phyloP scores from a whole-genome alignment of 2,329 filamentous ascomycete species.

The Colletotrichum agaves region DNA sequence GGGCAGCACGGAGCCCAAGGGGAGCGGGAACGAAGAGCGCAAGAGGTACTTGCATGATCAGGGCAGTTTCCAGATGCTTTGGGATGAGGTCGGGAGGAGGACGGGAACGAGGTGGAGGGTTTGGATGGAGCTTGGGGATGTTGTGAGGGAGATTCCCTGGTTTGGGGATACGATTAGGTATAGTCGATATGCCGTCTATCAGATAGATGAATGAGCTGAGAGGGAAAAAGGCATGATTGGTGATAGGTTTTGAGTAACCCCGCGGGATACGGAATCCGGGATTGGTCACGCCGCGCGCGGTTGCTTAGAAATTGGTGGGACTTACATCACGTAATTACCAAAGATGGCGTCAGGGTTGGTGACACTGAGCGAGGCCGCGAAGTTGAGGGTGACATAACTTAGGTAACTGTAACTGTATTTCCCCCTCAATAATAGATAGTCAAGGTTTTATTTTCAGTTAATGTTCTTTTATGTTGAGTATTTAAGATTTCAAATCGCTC shows the following conservation, averaged over 20 bases:
- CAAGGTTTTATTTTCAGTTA: too few relatives aligned
- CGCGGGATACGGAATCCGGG: not conserved
- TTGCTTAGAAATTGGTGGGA: conserved; percentile 28
- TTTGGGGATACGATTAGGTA: conserved; percentile 35
- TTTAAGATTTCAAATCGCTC: too few relatives aligned
- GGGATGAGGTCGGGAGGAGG: conserved; percentile 61
- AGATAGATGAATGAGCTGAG: conserved; percentile 13
- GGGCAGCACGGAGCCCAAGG: conserved; percentile 49
- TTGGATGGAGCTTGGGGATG: conserved; percentile 49
- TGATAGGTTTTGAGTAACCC: not conserved
- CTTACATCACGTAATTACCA: not conserved
- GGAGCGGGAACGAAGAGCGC: conserved; percentile 40
- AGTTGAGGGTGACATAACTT: not conserved
- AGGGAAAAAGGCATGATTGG: not conserved
- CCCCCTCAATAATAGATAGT: too few relatives aligned
- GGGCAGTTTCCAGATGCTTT: conserved; percentile 61
- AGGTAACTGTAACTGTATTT: too few relatives aligned
- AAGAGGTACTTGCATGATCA: conserved; percentile 58
- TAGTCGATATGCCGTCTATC: conserved; percentile 38
- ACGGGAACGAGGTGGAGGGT: conserved; percentile 63
- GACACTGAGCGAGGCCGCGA: not conserved
- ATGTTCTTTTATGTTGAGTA: too few relatives aligned
- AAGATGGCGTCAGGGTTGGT: not conserved
- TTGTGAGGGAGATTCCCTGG: conserved; percentile 37
- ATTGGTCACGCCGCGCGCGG: conserved; percentile 22